Base-by-base conservation (phyloP, 345 rosid species). In the Geranium brycei region DNA sequence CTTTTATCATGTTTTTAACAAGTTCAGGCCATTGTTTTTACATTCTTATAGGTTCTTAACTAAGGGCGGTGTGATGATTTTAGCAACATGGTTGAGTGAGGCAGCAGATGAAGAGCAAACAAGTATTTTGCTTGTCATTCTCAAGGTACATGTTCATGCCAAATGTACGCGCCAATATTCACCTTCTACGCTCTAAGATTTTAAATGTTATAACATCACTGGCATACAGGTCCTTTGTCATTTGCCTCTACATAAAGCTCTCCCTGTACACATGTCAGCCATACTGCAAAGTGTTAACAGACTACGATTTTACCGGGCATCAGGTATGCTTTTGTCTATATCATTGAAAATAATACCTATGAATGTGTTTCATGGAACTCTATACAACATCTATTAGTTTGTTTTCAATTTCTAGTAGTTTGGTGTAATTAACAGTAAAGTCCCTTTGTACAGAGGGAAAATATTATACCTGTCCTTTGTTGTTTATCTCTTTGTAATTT, bases 81-180 rank as follows among this genome's bases (percentile, higher is more conserved):
- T 95, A 73, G 95, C 92, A 51, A 87, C 97, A 57, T 95, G 97
- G 96, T 73, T 95, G 80, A 85, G 85, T 80, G 83, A 83, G 84
- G 97, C 95, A 35, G 86, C 90, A 62, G 60, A 35, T 66, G 97
- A 95, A 82, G 96, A 95, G 76, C 97, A 95, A 78, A 88, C 92
- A 30, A 88, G 85, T 75, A 80, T 84, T 73, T 72, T 91, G 63
- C 66, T 74, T 77, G 80, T 81, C 66, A 82, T 86, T 67, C 84
- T 95, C 53, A 81, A 82, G 81, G 97, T 88, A 70, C 64, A 32
- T 57, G 12, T 62, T 4, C 55, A 30, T 66, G 66, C 4, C 51
- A 41, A 51, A 57, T 17, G 66, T 23, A 23, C 6, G 31, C 31
- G 66, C 32, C 67, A 19, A 31, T 17, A 5, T 51, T 17, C 59